Evolutionary conservation across 176 grass and related monocot genomes (phyloP), one percentile per base, ranked within the genome.

Genomic region (Cymbopogon citratus): DNA sequence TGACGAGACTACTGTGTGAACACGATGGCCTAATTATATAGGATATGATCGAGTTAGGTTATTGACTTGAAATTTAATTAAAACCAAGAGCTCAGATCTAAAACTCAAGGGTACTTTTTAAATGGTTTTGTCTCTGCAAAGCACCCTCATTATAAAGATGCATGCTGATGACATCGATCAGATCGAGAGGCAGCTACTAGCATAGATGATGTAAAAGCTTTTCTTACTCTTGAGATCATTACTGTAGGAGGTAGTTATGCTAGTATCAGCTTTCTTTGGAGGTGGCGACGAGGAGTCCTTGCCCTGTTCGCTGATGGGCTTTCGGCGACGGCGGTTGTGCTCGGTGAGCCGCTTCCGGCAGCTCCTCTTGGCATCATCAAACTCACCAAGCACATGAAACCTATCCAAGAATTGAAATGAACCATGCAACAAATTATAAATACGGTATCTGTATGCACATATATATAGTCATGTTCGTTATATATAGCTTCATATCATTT

Each of bases 291-390:
- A 38, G 31, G 63, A 64, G 36, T 67, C 71, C 33, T 44, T 76
- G 6, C 24, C 71, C 25, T 75, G 71, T 25, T 41, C 39, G 24
- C 71, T 36, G 26, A 57, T 27, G 5, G 91, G 83, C 71, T 94
- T 94, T 77, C 91, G 75, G 49, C 91, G 84, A 19, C 91, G 89
- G 31, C 91, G 88, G 86, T 94, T 94, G 91, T 94, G 86, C 71
- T 91, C 91, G 5, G 88, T 90, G 25, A 89, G 86, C 71, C 92
- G 83, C 86, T 87, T 91, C 52, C 88, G 74, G 67, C 92, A 94
- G 80, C 86, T 94, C 48, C 92, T 88, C 67, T 94, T 94, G 49
- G 83, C 80, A 13, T 89, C 92, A 13, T 94, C 92, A 70, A 94
- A 94, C 41, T 94, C 92, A 5, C 72, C 29, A 59, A 94, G 83